Evolutionary conservation across 228 moss, liverwort and hornwort genomes (phyloP).

Genomic region (Sphagnum fallax): DNA sequence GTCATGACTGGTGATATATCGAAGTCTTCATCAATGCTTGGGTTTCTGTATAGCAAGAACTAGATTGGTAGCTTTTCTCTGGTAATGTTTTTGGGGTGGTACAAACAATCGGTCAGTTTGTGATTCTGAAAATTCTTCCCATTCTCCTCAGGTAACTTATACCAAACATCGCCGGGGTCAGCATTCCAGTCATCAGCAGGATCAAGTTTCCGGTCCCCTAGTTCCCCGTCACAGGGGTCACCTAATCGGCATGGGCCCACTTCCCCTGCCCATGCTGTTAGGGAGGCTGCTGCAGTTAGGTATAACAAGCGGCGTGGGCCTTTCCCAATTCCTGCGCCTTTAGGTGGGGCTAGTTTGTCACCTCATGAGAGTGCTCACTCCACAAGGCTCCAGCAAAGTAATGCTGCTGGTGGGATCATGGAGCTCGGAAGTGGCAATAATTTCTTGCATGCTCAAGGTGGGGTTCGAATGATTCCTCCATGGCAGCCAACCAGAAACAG

Average conservation of each 20-base stretch:
- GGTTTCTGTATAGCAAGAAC: too few species aligned
- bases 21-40: too few species aligned
- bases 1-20: too few species aligned
- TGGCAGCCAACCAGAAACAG: slow-evolving; percentile 37
- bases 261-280: slow-evolving; percentile 61
- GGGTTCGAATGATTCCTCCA: slow-evolving; percentile 34
- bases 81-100: too few species aligned
- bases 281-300: slow-evolving; percentile 49
- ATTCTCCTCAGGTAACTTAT: slow-evolving; percentile 39
- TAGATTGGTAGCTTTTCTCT: too few species aligned
- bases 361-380: slow-evolving; percentile 40
- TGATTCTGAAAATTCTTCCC: too few species aligned
- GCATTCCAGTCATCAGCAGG: slow-evolving; percentile 64
- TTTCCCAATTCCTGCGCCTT: slow-evolving; percentile 17
- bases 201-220: slow-evolving; percentile 61
- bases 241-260: slow-evolving; percentile 73
- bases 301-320: slow-evolving; percentile 35
- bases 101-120: too few species aligned
- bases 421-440: slow-evolving; percentile 11
- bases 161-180: slow-evolving; percentile 17
- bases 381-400: slow-evolving; percentile 58
- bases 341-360: slow-evolving; percentile 17
- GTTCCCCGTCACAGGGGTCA: slow-evolving; percentile 81
- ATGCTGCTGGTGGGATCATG: slow-evolving; percentile 46
- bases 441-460: slow-evolving; percentile 21